Evolutionary conservation across 139 green algal genomes (phyloP), one percentile per base, ranked within the genome.

Genomic region (Chlamydomonas asymmetrica): DNA sequence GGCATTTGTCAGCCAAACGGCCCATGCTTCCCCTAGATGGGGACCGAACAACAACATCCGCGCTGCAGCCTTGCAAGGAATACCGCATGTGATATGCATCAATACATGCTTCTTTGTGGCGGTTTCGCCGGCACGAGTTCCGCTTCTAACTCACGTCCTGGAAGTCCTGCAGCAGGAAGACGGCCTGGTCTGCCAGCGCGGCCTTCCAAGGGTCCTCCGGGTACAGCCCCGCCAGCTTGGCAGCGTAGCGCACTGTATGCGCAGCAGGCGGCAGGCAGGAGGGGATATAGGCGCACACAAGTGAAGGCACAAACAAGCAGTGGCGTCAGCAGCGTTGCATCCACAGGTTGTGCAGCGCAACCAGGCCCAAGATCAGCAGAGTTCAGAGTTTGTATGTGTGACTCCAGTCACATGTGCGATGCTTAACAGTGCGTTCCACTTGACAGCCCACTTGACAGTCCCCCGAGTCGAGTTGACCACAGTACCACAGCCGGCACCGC

Each of bases 221-320:
- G 68, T 81, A 81, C 20, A 80, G 57, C 1, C 75, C 80, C 7
- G 75, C 64, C 65, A 86, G 59, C 66, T 80, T 82, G 41, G 80
- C 80, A 5, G 43, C 65, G 63, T 86, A 86, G 64, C 74, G 80
- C 34, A 82, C 80, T 77, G 49, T 72, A 67, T 20, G 75, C 57
- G 40, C 25, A 39, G 27, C 56, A 61, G 62, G 69, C 57, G 29
- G 79, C 13, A 38, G 9, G 27, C 29, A 56, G 27, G 29, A 13
- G 35, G 20, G n/a, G n/a, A n/a, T n/a, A n/a, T n/a, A n/a, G n/a
- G n/a, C n/a, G n/a, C n/a, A n/a, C n/a, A n/a, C n/a, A 59, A 59
- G 22, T 22, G 49, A 20, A 59, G 20, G 49, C 49, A 59, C 49
- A 59, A 20, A 59, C 49, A 59, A 20, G 22, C 49, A 59, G 13